These are phyloP conservation scores for Stevia rebaudiana DNA, from an alignment of 140 eudicot genomes.

Conservation along the genomic window DNA sequence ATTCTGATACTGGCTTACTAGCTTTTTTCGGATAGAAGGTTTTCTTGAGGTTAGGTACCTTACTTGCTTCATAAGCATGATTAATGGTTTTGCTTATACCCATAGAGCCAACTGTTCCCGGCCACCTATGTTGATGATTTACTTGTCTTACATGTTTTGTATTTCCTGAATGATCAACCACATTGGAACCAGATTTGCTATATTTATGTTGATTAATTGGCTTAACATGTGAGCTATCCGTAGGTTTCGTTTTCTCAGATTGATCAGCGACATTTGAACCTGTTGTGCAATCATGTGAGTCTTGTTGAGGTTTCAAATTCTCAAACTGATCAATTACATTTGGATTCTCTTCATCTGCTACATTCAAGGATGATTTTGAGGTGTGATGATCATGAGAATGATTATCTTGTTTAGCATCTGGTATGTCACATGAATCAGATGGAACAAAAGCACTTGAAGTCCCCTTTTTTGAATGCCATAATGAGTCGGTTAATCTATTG, in stretches of 20 bases:
- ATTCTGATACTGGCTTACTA: constrained; percentile 39
- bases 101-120: constrained; percentile 45
- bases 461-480: constrained; percentile 75
- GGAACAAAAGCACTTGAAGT: constrained; percentile 55
- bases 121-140: constrained; percentile 72
- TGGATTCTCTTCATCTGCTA: constrained; percentile 39
- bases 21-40: constrained; percentile 34
- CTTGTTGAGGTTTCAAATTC: neutral
- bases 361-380: constrained; percentile 43
- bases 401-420: constrained; percentile 51
- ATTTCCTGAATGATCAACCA: neutral
- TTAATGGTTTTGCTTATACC: constrained; percentile 34
- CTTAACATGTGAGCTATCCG: neutral
- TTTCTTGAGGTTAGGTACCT: constrained; percentile 35
- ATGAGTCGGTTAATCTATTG: constrained; percentile 48
- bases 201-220: constrained; percentile 42
- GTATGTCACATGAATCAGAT: constrained; percentile 49
- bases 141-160: constrained; percentile 30
- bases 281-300: neutral
- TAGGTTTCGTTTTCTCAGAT: constrained; percentile 9
- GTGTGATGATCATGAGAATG: constrained; percentile 44
- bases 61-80: constrained; percentile 30
- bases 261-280: neutral
- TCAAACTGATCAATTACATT: constrained; percentile 11
- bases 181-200: constrained; percentile 20